A percentile compares a stretch with the other conserved stretches of the same genome.
These are phyloP conservation scores for Cucurbita argyrosperma DNA, from an alignment of 306 rosid species.

Conservation along the genomic window DNA sequence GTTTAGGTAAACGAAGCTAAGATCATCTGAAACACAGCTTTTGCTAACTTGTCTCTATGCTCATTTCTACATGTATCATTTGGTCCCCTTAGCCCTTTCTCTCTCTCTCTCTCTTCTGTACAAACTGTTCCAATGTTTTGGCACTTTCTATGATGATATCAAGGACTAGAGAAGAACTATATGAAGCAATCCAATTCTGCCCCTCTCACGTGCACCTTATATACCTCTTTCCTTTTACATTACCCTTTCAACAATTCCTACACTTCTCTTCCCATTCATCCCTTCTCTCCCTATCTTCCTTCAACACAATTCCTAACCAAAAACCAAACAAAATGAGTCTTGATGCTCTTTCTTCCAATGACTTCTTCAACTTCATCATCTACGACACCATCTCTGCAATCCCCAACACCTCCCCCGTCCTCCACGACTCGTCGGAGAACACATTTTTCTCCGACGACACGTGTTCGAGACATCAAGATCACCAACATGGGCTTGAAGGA, in stretches of 20 bases:
- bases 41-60: neutral
- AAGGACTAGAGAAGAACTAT: neutral
- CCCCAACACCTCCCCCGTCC: slow-evolving; percentile 13
- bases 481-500: no score
- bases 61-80: neutral
- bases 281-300: neutral
- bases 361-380: slow-evolving; percentile 56
- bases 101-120: neutral
- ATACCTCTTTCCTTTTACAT: neutral
- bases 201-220: slow-evolving; percentile 7
- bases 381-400: slow-evolving; percentile 69
- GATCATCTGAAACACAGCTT: neutral
- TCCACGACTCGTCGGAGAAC: slow-evolving; percentile 7
- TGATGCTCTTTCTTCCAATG: slow-evolving; percentile 52
- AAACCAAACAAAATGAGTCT: slow-evolving; percentile 26
- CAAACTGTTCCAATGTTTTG: slow-evolving; percentile 1
- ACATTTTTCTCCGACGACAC: slow-evolving; percentile 1
- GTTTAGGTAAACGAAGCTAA: neutral
- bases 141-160: neutral
- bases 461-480: neutral
- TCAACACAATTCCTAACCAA: no score
- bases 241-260: neutral
- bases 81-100: neutral
- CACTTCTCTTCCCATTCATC: neutral
- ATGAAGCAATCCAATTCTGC: neutral